Evolutionary conservation across 225 moss, liverwort and hornwort species (phyloP), one percentile per base, ranked within the genome.

Genomic region (Antitrichia curtipendula): DNA sequence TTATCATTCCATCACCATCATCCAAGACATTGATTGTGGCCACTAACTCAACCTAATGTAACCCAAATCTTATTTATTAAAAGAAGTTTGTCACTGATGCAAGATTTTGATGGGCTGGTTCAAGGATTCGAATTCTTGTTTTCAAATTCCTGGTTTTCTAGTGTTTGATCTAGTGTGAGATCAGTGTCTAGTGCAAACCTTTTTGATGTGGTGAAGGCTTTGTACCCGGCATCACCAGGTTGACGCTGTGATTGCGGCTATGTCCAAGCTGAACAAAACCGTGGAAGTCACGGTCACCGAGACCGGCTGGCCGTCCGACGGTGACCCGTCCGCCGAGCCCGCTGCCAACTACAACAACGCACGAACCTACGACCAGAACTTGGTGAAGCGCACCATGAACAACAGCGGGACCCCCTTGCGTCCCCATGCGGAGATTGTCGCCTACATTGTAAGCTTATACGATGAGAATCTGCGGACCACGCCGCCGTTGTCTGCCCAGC

Each of bases 271-370:
- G 68, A 99, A 96, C 80, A 90, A 86, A 75, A 70, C 91, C 7
- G 84, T 99, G n/a, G 25, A 61, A 0, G 77, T 99, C 17, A 90
- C 87, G 28, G 94, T 96, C 38, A 94, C 95, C 14, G 97, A 97
- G 88, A 95, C 96, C 12, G 99, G 99, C 1, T 99, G 99, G 99
- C 99, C 99, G 2, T 95, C 92, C 9, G 94, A 89, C 13, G 97
- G 99, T 11, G 97, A 95, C 58, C 18, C 87, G 12, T 63, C 93
- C 1, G 47, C 49, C 9, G 98, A 99, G 89, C 60, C 78, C 3
- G 95, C 95, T 0, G 97, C 96, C 0, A 92, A 84, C 73, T 95
- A 86, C 70, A 12, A 41, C 2, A 96, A 99, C 80, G 99, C 99
- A 7, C 41, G 89, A 61, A 89, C 88, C 2, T 99, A 95, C 77